Evolutionary conservation across 495 filamentous ascomycete species (phyloP).

Genomic region (Podospora pseudoanserina): DNA sequence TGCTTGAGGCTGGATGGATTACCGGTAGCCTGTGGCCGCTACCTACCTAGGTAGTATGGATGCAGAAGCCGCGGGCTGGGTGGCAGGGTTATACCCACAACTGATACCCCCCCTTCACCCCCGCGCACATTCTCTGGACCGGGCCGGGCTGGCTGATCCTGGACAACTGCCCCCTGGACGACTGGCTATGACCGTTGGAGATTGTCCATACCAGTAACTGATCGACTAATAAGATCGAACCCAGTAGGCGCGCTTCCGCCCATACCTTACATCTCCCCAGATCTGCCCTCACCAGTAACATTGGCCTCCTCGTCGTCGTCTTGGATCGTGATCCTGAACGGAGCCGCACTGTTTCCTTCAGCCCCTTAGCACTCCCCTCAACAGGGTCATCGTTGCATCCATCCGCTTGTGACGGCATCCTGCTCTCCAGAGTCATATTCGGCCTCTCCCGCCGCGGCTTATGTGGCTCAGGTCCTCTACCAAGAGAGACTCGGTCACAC

Average conservation of each 20-base stretch:
- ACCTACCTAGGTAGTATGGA: conserved; percentile 18
- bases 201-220: conserved; percentile 21
- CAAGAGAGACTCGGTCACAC: conserved; percentile 16
- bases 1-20: background rate
- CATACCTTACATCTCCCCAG: conserved; percentile 17
- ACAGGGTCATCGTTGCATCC: conserved; percentile 19
- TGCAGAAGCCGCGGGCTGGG: conserved; percentile 14
- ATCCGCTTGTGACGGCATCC: conserved; percentile 19
- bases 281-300: conserved; percentile 15
- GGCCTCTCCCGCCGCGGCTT: conserved; percentile 19
- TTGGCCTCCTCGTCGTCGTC: conserved; percentile 14
- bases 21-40: background rate
- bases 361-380: conserved; percentile 8
- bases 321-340: conserved; percentile 1
- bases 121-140: conserved; percentile 24
- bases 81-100: conserved; percentile 23
- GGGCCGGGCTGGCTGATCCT: conserved; percentile 27
- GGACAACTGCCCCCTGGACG: conserved; percentile 20
- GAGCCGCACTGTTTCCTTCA: conserved; percentile 10
- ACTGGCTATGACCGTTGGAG: conserved; percentile 22
- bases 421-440: conserved; percentile 13
- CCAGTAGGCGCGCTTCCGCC: conserved; percentile 16
- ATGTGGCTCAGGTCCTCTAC: conserved; percentile 13
- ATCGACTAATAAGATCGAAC: conserved; percentile 32
- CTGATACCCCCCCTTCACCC: conserved; percentile 12